Conservation (phyloP, 768 basidiomycete genomes). For the Pulveroboletus ravenelii region DNA sequence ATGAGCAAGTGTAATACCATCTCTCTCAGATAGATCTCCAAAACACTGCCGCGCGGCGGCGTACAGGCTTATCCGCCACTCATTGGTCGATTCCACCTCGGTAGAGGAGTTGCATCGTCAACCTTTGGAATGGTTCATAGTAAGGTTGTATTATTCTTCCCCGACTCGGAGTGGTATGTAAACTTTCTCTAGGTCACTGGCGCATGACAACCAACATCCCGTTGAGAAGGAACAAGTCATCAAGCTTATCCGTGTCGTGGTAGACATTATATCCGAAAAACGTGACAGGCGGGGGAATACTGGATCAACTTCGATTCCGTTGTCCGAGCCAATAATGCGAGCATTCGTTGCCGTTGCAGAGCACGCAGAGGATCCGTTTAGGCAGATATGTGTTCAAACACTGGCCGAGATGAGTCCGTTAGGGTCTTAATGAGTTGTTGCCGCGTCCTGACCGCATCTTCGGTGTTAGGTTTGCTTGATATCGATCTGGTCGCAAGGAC, state of each 20-base stretch:
- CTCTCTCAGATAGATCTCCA: constrained; percentile 68
- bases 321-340: constrained; percentile 77
- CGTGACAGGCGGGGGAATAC: constrained; percentile 36
- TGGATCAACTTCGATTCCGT: constrained; percentile 46
- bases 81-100: constrained; percentile 66
- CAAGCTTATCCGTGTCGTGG: constrained; percentile 78
- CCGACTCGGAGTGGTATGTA: not conserved
- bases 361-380: constrained; percentile 85
- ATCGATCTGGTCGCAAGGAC: constrained; percentile 75
- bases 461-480: constrained; percentile 73
- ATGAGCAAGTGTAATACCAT: constrained; percentile 65
- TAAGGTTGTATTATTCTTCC: constrained; percentile 55
- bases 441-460: constrained; percentile 7
- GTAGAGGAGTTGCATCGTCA: constrained; percentile 59
- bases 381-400: constrained; percentile 77
- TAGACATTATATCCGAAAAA: constrained; percentile 69
- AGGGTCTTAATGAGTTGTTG: constrained; percentile 3
- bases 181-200: constrained; percentile 56
- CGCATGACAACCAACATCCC: constrained; percentile 76
- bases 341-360: constrained; percentile 93
- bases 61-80: constrained; percentile 79
- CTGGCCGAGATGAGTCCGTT: constrained; percentile 82
- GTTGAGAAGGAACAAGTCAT: constrained; percentile 91
- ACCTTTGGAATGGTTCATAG: constrained; percentile 83
- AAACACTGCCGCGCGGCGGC: constrained; percentile 75